Evolutionary conservation across 2,329 filamentous ascomycete genomes (phyloP).

Genomic region (Lasiodiplodia hormozganensis): DNA sequence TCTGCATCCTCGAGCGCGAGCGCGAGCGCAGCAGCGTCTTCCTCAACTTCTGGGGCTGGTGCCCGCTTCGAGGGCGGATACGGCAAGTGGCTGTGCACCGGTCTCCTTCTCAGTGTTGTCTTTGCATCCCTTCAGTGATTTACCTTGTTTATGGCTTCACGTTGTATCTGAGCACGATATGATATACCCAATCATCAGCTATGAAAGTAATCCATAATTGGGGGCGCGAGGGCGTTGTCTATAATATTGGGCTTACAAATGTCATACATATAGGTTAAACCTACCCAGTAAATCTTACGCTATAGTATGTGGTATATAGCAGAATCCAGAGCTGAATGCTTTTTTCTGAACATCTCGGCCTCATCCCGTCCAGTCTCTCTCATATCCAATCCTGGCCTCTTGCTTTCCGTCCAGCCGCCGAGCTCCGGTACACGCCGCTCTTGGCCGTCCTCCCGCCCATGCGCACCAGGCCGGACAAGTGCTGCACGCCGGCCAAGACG

Average conservation of each 20-base stretch:
- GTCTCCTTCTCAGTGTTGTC: constrained; percentile 5
- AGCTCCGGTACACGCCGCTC: constrained; percentile 51
- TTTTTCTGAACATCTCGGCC: no score
- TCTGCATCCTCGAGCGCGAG: background rate
- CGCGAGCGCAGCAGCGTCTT: background rate
- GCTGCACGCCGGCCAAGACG: constrained; percentile 56
- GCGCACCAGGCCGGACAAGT: constrained; percentile 54
- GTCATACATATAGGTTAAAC: background rate
- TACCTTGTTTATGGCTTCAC: background rate
- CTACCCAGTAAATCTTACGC: no score
- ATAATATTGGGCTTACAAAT: background rate
- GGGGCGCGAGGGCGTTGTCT: background rate
- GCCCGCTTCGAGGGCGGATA: background rate
- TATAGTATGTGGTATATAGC: no score
- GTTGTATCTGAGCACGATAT: background rate
- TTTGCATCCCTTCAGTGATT: background rate
- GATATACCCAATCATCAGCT: background rate
- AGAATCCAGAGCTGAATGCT: no score
- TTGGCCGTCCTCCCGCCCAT: constrained; percentile 56
- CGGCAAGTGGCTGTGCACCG: constrained; percentile 10
- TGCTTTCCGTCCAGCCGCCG: constrained; percentile 44
- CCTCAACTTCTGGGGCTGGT: background rate
- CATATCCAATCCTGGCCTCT: constrained; percentile 52
- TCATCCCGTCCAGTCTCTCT: constrained; percentile 28
- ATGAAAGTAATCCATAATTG: background rate